Evolutionary conservation across 768 basidiomycete species (phyloP), one percentile per base, ranked within the genome.

Genomic region (Xerocomus spinulosus): DNA sequence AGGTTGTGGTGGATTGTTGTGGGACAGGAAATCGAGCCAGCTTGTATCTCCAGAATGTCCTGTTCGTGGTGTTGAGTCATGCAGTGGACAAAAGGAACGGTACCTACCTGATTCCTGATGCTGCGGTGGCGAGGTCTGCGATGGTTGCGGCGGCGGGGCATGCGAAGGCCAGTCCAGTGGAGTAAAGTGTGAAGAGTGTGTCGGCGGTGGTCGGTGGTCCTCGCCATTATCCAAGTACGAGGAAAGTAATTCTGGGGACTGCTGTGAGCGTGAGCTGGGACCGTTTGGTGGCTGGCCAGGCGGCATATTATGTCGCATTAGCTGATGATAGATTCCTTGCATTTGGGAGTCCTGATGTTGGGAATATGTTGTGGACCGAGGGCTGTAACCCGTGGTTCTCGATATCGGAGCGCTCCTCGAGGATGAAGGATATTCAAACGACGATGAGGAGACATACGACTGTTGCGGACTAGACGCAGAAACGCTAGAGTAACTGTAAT

Each of bases 141-240:
- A 51, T 36, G 51, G 56, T 34, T 58, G 66, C n/a, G 57, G 42
- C 3, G 57, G 42, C 3, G 64, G 46, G 8, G 51, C 54, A 44
- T 68, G 67, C 6, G 68, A 62, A 17, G 67, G 67, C 67, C 67
- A 68, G 43, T 68, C 67, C n/a, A 68, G 20, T 25, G 67, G 38
- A 4, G 32, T 41, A 9, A 58, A 68, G 13, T 63, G 63, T 1
- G 66, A 53, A 12, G 62, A 17, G 21, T 55, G 52, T 38, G 52
- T 18, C 15, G 24, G 50, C 7, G 60, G 59, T 9, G 50, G 54
- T 25, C 63, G 52, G 14, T 54, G 60, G 23, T 67, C 65, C 10
- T 68, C 62, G 1, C 55, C 41, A 7, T 58, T 61, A 12, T 67
- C 68, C 23, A 68, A 42, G 38, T 61, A 68, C 3, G 61, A 51